Evolutionary conservation across 352 stramenopile species (phyloP), one percentile per base, ranked within the genome.

Genomic region (Phytophthora multivora): DNA sequence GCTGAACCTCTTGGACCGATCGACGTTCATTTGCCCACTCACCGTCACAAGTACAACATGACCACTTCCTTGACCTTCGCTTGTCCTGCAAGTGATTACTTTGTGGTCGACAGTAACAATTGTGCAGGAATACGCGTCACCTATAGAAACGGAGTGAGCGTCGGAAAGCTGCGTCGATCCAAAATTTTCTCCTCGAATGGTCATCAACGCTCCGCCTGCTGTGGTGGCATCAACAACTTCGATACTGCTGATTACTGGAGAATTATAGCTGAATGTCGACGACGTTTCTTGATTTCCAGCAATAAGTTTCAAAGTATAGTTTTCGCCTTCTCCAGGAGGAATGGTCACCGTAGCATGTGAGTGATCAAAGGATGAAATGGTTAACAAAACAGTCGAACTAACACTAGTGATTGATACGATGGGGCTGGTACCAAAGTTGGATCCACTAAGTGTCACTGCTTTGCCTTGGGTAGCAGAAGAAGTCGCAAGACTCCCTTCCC

Each of bases 251-350:
- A 91, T 74, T 36, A 77, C 59, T 1, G 83, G 83, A 18, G 55
- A 45, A 15, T 88, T 73, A 57, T 91, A 91, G 9, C 12, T 60
- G 26, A 91, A 91, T 0, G n/a, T 4, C 1, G 68, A 79, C 3
- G 51, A 26, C 1, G 58, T 26, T 46, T 76, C 41, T 58, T 88
- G 77, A 31, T 88, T 86, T 1, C 77, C 79, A 21, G 55, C 76
- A n/a, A 31, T 15, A 4, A 90, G 31, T 26, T 39, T 61, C 3
- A 91, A 41, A 1, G 43, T 72, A 50, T 78, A 80, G 2, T 51
- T 48, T 11, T 59, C 35, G 0, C 78, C 83, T 68, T 86, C 77
- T 3, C 83, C 83, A 18, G 71, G 39, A 13, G 83, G 83, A 49
- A 91, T 73, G 5, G 36, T 54, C 26, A 89, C 73, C 35, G 65